phyloP scores from a whole-genome alignment of 805 yeast genomes.

The Blastobotrys peoriensis region DNA sequence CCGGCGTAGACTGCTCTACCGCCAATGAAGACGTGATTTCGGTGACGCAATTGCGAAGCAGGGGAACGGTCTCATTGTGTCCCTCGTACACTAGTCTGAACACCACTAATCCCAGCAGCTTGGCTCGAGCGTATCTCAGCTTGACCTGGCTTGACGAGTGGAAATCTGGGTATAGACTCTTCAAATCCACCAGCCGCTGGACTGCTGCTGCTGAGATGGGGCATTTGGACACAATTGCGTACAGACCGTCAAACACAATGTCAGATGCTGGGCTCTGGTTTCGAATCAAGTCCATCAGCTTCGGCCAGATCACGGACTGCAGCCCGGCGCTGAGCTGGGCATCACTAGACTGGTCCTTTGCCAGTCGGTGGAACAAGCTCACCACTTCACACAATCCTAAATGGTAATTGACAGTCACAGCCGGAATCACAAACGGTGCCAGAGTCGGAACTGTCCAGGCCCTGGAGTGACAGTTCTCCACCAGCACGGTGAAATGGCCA shows the following conservation, averaged over 20 bases:
- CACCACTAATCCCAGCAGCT: conserved; percentile 6
- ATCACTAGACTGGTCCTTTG: conserved; percentile 5
- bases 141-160: not conserved
- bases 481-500: conserved; percentile 13
- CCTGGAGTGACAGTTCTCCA: conserved; percentile 8
- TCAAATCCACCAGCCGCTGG: conserved; percentile 3
- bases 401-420: not conserved
- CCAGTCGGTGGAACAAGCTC: conserved; percentile 7
- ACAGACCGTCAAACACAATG: conserved; percentile 12
- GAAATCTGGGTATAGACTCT: conserved; percentile 6
- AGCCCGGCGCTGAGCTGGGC: conserved; percentile 7
- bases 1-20: not conserved
- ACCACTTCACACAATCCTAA: conserved; percentile 15
- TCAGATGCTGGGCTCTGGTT: conserved; percentile 1
- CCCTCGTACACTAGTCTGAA: conserved; percentile 2
- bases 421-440: conserved; percentile 10
- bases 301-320: conserved; percentile 19
- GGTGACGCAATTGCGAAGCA: not conserved
- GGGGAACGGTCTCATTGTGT: not conserved
- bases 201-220: not conserved
- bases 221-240: conserved; percentile 1
- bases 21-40: not conserved
- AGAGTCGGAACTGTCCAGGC: conserved; percentile 13
- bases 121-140: conserved; percentile 5
- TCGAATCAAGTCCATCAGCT: conserved; percentile 17